Base-by-base conservation (phyloP, 495 filamentous ascomycete genomes). In the Lepraria neglecta region DNA sequence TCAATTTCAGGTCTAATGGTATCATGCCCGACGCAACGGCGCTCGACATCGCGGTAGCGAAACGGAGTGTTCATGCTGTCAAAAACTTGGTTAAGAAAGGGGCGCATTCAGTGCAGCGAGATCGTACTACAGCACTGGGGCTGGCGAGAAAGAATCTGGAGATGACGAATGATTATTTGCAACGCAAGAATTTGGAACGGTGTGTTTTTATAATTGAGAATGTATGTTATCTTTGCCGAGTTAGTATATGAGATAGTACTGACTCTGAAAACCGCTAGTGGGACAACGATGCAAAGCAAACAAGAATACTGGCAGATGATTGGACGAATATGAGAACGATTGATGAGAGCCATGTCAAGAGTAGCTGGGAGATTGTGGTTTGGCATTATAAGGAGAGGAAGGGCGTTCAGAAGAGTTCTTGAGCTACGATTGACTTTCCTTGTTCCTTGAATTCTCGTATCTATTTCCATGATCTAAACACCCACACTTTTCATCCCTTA, bases 271-370 rank as follows among this genome's bases (percentile, higher is more conserved):
- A 10, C 6, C 12, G 9, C 35, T 38, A 38, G 35, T 69, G 66
- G 66, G 63, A 64, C 21, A 56, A 64, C 15, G 67, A 69, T 10
- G 28, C 40, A 4, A 62, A 64, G 53, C 17, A 55, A 17, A 56
- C 60, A 9, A 54, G 45, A 24, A 65, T 63, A 14, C 15, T 68
- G 4, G 67, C 67, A 27, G 66, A 69, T 60, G 66, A 66, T 30
- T 69, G 67, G 67, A 69, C 67, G 11, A 68, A 68, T 12, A 60
- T 69, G 56, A 54, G 63, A 43, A 68, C 67, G 4, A 69, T 69
- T 35, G 65, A 68, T 44, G 67, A 69, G 44, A 45, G 30, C 5
- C 64, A 66, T 40, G 54, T 69, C 10, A 56, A 60, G 9, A 55
- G 38, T 12, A 68, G 59, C 45, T 69, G 67, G 67, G 67, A 69